Percentiles rank a stretch among this genome's conserved stretches.
Conservation (phyloP, 768 basidiomycete genomes). For the Rhizopogon roseolus region DNA sequence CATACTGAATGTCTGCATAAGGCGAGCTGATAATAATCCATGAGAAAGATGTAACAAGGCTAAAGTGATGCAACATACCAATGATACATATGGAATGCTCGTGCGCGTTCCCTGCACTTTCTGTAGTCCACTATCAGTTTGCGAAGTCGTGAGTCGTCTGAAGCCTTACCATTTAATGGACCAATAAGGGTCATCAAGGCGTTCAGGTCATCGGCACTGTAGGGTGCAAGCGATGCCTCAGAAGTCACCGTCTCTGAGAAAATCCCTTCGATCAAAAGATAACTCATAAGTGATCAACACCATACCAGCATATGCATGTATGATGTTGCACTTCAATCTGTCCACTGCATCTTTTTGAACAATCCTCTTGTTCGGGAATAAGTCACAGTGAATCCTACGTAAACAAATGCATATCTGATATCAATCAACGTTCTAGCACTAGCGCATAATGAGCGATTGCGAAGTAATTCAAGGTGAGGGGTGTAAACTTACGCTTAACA, state of each 20-base stretch:
- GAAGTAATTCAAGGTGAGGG: too few relatives aligned
- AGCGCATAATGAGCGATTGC: neutral
- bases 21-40: slow-evolving; percentile 1
- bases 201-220: slow-evolving; percentile 6
- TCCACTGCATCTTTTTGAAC: neutral
- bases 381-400: slow-evolving; percentile 21
- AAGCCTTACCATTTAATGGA: neutral
- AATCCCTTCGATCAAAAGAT: too few relatives aligned
- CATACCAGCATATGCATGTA: slow-evolving; percentile 5
- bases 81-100: slow-evolving; percentile 5
- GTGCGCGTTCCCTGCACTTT: neutral
- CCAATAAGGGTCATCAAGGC: slow-evolving; percentile 7
- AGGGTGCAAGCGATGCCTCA: slow-evolving; percentile 10
- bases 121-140: neutral
- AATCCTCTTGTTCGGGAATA: slow-evolving; percentile 4
- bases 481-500: neutral
- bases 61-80: neutral
- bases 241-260: slow-evolving; percentile 14
- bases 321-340: slow-evolving; percentile 1
- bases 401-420: neutral
- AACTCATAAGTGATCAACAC: too few relatives aligned
- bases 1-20: slow-evolving; percentile 7
- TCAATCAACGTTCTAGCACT: neutral
- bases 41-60: neutral
- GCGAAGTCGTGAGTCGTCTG: too few relatives aligned